Conservation (phyloP, 352 stramenopile species). For the Albugo laibachii region DNA sequence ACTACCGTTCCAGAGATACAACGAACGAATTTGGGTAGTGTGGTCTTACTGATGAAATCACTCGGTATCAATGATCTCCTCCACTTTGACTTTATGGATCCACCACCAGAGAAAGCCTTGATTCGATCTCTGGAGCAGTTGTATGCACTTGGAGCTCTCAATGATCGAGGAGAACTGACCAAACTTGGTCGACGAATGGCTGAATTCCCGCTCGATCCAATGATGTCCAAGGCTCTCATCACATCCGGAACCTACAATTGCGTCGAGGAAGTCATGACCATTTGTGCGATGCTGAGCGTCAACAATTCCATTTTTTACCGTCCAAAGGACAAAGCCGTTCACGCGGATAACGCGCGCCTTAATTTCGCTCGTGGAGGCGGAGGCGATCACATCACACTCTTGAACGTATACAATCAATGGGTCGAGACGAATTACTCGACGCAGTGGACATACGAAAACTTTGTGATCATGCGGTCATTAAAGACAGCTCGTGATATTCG, state of each 20-base stretch:
- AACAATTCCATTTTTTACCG: constrained; percentile 82
- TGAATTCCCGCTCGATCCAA: constrained; percentile 93
- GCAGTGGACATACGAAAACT: constrained; percentile 97
- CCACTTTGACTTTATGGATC: constrained; percentile 99
- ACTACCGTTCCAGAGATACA: constrained; percentile 99
- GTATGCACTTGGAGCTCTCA: constrained; percentile 94
- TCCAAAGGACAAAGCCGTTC: constrained; percentile 90
- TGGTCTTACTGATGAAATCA: constrained; percentile 96
- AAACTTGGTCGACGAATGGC: constrained; percentile 83
- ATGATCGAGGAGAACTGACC: constrained; percentile 95
- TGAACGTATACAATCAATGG: constrained; percentile 98
- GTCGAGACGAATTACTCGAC: constrained; percentile 78
- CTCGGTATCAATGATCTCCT: constrained; percentile 98
- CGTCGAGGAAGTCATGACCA: constrained; percentile 92
- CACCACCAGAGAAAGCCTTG: constrained; percentile 93
- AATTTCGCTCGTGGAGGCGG: constrained; percentile 89
- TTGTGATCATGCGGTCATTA: constrained; percentile 91
- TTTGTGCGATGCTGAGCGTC: constrained; percentile 95
- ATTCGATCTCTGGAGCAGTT: constrained; percentile 97
- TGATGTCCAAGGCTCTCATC: constrained; percentile 96
- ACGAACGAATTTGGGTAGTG: constrained; percentile 87
- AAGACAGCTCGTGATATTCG: constrained; percentile 87
- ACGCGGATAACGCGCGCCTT: constrained; percentile 92
- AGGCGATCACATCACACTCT: constrained; percentile 90
- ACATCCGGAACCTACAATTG: constrained; percentile 89